Conservation (phyloP, 2,329 filamentous ascomycete species). For the Botryosphaeria dothidea region DNA sequence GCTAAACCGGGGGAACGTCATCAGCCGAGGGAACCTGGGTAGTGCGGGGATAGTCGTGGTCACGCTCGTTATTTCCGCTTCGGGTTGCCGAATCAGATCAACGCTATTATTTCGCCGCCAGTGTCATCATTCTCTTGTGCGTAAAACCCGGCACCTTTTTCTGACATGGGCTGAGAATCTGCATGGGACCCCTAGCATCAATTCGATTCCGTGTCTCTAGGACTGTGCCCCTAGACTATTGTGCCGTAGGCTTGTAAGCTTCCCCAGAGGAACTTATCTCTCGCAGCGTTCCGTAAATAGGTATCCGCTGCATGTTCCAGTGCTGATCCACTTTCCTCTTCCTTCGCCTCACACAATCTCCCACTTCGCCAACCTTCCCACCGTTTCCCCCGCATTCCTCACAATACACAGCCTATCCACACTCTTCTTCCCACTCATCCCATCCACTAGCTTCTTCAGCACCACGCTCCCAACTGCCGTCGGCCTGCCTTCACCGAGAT, state of each 20-base stretch:
- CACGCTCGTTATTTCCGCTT: neutral
- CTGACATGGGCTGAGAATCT: too few relatives aligned
- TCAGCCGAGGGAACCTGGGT: neutral
- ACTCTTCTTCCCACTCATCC: conserved; percentile 39
- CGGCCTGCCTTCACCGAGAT: conserved; percentile 72
- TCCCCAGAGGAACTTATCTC: too few relatives aligned
- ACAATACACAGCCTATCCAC: conserved; percentile 68
- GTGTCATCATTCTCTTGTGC: neutral
- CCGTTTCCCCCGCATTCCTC: conserved; percentile 73
- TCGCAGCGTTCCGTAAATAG: too few relatives aligned
- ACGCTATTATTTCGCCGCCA: neutral
- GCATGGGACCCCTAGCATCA: too few relatives aligned
- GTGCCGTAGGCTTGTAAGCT: too few relatives aligned
- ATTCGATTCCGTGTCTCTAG: too few relatives aligned
- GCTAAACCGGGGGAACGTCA: neutral
- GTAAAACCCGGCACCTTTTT: too few relatives aligned
- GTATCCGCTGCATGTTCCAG: too few relatives aligned
- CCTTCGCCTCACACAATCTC: conserved; percentile 41
- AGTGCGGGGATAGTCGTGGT: neutral
- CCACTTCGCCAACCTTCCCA: conserved; percentile 81
- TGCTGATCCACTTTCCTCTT: too few relatives aligned
- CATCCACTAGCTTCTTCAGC: conserved; percentile 57
- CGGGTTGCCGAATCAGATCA: neutral
- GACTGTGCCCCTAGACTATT: too few relatives aligned
- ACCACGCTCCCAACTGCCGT: conserved; percentile 74